These are phyloP conservation scores for Lineolata rhizophorae DNA, from an alignment of 495 filamentous ascomycete genomes.

Conservation along the genomic window DNA sequence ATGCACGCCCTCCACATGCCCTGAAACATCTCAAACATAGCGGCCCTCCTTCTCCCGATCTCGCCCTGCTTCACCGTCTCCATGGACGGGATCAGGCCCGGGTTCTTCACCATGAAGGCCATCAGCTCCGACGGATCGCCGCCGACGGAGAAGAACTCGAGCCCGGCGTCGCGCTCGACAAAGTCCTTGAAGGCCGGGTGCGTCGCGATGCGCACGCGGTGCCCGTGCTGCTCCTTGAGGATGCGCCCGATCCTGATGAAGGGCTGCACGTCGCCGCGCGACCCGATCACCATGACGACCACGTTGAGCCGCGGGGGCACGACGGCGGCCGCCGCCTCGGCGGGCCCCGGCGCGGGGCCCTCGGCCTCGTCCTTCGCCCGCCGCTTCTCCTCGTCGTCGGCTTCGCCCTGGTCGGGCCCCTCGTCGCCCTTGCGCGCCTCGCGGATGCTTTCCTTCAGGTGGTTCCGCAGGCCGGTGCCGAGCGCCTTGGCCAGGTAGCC, in stretches of 20 bases:
- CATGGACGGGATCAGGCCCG: slow-evolving; percentile 42
- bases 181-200: slow-evolving; percentile 46
- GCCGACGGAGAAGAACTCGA: slow-evolving; percentile 53
- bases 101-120: slow-evolving; percentile 71
- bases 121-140: slow-evolving; percentile 54
- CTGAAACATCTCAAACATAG: slow-evolving; percentile 29
- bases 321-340: slow-evolving; percentile 1
- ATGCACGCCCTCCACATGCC: slow-evolving; percentile 21
- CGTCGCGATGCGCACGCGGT: slow-evolving; percentile 47
- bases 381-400: background rate
- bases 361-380: background rate
- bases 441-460: slow-evolving; percentile 3
- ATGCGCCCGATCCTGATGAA: slow-evolving; percentile 51
- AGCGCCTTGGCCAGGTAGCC: slow-evolving; percentile 51
- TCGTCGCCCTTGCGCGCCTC: background rate
- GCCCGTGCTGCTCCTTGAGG: slow-evolving; percentile 42
- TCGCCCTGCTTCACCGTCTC: slow-evolving; percentile 44
- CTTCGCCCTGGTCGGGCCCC: background rate
- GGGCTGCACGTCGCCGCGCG: slow-evolving; percentile 55
- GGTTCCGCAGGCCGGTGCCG: slow-evolving; percentile 28
- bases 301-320: slow-evolving; percentile 37
- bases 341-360: too few species aligned
- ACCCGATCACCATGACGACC: slow-evolving; percentile 62
- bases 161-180: slow-evolving; percentile 34
- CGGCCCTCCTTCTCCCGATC: slow-evolving; percentile 31